Evolutionary conservation across 805 yeast genomes (phyloP).

Genomic region (Kodamaea restingae): DNA sequence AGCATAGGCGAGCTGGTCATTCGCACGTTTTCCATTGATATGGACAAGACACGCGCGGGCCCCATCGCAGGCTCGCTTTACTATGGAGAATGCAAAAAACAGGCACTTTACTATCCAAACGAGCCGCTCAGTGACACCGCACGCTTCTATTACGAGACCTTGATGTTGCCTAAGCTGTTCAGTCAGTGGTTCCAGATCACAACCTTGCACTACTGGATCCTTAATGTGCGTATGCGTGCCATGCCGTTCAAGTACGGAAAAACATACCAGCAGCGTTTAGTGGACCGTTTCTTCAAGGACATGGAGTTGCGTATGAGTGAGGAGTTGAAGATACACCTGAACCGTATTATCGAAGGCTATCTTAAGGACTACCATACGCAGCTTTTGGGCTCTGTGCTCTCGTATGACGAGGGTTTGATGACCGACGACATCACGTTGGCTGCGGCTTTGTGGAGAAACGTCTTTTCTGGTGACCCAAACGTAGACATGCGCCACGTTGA

Average conservation of each 20-base stretch:
- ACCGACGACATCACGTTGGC: conserved; percentile 77
- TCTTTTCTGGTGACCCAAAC: conserved; percentile 80
- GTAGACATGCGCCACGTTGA: conserved; percentile 81
- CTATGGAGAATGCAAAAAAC: conserved; percentile 81
- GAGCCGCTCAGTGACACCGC: conserved; percentile 73
- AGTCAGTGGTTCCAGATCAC: conserved; percentile 97
- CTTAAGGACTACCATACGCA: conserved; percentile 88
- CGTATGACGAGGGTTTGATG: conserved; percentile 88
- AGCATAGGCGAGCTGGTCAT: conserved; percentile 63
- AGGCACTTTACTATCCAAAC: conserved; percentile 73
- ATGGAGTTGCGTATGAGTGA: conserved; percentile 81
- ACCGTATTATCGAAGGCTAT: conserved; percentile 78
- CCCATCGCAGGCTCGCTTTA: conserved; percentile 90
- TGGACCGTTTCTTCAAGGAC: conserved; percentile 85
- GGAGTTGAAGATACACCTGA: conserved; percentile 80
- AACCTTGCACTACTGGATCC: conserved; percentile 86
- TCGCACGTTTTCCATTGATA: conserved; percentile 65
- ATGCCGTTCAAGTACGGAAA: conserved; percentile 87
- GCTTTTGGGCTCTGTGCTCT: conserved; percentile 80
- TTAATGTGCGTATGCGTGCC: conserved; percentile 92
- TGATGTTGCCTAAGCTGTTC: conserved; percentile 79
- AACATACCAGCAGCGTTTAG: conserved; percentile 86
- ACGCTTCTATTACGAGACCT: conserved; percentile 76
- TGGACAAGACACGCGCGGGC: conserved; percentile 91
- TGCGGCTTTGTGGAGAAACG: conserved; percentile 82